phyloP scores from a whole-genome alignment of 208 protist genomes.

The Trypanosomatidae sp. region DNA sequence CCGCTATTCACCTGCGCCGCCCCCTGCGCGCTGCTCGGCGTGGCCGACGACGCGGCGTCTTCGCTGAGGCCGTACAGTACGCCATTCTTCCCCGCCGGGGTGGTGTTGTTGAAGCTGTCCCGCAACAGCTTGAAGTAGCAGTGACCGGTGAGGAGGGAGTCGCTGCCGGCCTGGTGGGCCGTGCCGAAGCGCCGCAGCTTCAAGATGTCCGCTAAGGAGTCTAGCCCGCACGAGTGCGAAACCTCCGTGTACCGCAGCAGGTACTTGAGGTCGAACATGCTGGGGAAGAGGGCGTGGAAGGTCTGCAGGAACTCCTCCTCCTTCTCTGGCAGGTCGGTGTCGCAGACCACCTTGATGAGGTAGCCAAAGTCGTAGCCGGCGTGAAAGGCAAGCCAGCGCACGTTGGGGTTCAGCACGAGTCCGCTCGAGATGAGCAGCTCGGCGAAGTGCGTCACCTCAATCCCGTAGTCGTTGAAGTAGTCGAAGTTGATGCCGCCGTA shows the following conservation, averaged over 20 bases:
- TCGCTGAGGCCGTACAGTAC: conserved; percentile 95
- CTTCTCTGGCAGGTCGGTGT: conserved; percentile 93
- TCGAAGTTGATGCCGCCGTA: conserved; percentile 98
- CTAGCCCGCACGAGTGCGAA: conserved; percentile 94
- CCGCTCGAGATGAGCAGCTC: conserved; percentile 97
- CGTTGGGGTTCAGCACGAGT: conserved; percentile 94
- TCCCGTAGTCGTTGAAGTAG: conserved; percentile 93
- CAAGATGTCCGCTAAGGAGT: conserved; percentile 96
- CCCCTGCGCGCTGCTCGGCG: conserved; percentile 65
- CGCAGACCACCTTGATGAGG: conserved; percentile 96
- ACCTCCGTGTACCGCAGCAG: conserved; percentile 95
- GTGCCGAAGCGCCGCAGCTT: conserved; percentile 92
- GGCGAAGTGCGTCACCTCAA: conserved; percentile 97
- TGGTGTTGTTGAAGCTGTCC: conserved; percentile 83
- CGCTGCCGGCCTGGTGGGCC: conserved; percentile 96
- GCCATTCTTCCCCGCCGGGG: conserved; percentile 85
- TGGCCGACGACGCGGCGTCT: conserved; percentile 81
- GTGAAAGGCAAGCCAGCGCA: conserved; percentile 99
- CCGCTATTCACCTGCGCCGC: conserved; percentile 32
- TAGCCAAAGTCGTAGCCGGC: conserved; percentile 99
- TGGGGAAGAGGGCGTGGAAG: conserved; percentile 96
- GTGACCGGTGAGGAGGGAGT: conserved; percentile 96
- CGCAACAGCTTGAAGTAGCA: conserved; percentile 98
- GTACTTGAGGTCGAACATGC: conserved; percentile 99
- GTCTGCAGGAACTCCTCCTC: conserved; percentile 98